Conservation (phyloP, 306 rosid genomes). For the Neltuma alba region DNA sequence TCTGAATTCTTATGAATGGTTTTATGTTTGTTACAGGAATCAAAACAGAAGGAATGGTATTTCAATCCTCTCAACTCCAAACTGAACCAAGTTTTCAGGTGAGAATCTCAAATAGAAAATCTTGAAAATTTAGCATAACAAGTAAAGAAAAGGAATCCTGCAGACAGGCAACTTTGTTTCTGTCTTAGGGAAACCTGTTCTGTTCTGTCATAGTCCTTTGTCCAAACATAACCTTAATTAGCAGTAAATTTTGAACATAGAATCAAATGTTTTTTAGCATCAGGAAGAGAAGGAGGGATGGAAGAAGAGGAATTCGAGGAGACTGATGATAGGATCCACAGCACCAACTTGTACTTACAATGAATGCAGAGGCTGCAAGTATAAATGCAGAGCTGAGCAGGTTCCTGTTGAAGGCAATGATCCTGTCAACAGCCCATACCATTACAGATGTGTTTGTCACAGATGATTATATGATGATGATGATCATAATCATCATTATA, state of each 20-base stretch:
- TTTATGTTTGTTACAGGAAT: conserved; percentile 45
- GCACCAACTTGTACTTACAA: conserved; percentile 93
- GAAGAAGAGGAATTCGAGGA: conserved; percentile 54
- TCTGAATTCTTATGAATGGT: neutral
- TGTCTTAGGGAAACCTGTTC: neutral
- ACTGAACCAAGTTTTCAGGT: conserved; percentile 54
- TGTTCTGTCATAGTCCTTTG: neutral
- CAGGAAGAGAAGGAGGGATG: conserved; percentile 48
- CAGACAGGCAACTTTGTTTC: no score
- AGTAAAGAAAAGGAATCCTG: no score
- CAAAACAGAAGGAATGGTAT: conserved; percentile 38
- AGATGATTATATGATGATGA: conserved; percentile 59
- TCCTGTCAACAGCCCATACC: conserved; percentile 91
- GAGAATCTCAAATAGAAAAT: neutral
- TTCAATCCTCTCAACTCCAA: conserved; percentile 42
- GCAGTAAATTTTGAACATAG: neutral
- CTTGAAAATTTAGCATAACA: neutral
- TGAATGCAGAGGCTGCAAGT: conserved; percentile 92
- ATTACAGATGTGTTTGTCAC: conserved; percentile 95
- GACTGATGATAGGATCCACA: conserved; percentile 95
- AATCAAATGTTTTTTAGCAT: conserved; percentile 14
- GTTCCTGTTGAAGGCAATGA: conserved; percentile 97
- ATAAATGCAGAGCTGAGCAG: conserved; percentile 89
- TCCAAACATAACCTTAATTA: neutral
- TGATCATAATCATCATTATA: neutral